These are phyloP conservation scores for Polytolypa hystricis DNA, from an alignment of 2,329 filamentous ascomycete species.

Conservation along the genomic window DNA sequence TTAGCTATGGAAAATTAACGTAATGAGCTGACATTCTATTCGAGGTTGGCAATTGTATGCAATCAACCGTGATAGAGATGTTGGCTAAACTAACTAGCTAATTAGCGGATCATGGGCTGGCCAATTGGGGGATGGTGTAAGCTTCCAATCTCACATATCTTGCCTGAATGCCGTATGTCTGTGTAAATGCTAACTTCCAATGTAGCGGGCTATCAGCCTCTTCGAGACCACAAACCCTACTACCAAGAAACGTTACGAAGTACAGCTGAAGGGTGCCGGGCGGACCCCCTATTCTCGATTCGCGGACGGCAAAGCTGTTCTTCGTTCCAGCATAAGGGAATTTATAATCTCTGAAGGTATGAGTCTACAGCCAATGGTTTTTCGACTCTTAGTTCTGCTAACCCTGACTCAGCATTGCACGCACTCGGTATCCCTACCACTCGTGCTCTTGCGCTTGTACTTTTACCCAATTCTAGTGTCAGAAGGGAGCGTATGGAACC, in stretches of 20 bases:
- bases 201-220: slow-evolving; percentile 68
- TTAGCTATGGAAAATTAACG: too few relatives aligned
- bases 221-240: slow-evolving; percentile 75
- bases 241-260: slow-evolving; percentile 66
- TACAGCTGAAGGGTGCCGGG: slow-evolving; percentile 91
- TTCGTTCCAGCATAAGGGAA: slow-evolving; percentile 86
- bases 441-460: slow-evolving; percentile 68
- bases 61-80: background rate
- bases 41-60: slow-evolving; percentile 41
- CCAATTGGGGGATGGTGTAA: slow-evolving; percentile 75
- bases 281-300: slow-evolving; percentile 92
- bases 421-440: slow-evolving; percentile 79
- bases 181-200: slow-evolving; percentile 1
- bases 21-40: slow-evolving; percentile 2
- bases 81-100: slow-evolving; percentile 34
- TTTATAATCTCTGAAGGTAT: slow-evolving; percentile 78
- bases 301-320: slow-evolving; percentile 86
- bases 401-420: slow-evolving; percentile 47
- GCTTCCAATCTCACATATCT: slow-evolving; percentile 9
- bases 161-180: background rate
- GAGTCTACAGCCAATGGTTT: too few relatives aligned
- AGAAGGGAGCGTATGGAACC: slow-evolving; percentile 72
- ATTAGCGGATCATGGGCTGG: slow-evolving; percentile 81
- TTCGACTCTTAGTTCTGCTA: background rate
- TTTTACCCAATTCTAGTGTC: slow-evolving; percentile 62